phyloP scores from a whole-genome alignment of 495 filamentous ascomycete species.

The Aspergillus haitiensis region DNA sequence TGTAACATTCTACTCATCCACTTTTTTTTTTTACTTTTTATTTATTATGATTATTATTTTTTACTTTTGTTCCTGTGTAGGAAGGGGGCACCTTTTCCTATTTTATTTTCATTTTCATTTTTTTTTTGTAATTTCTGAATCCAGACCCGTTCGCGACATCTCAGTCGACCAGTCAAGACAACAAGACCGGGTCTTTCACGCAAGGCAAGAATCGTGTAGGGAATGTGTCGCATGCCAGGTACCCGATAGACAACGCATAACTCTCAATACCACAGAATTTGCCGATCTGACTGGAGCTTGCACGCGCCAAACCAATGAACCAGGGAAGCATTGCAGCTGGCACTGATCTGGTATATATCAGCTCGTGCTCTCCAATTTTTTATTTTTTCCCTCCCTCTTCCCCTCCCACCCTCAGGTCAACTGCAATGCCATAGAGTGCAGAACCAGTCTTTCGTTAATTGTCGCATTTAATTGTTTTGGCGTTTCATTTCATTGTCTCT shows the following conservation, averaged over 20 bases:
- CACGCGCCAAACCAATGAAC: conserved; percentile 19
- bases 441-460: conserved; percentile 24
- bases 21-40: background rate
- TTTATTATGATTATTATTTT: no score
- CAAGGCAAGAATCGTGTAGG: conserved; percentile 14
- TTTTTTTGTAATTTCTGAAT: conserved; percentile 1
- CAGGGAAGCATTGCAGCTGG: background rate
- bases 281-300: conserved; percentile 20
- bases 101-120: background rate
- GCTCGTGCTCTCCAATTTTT: conserved; percentile 4
- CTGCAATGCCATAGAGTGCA: conserved; percentile 33
- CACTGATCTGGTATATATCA: conserved; percentile 13
- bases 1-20: conserved; percentile 9
- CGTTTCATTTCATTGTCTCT: conserved; percentile 31
- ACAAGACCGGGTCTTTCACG: conserved; percentile 4
- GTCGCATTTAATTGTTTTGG: conserved; percentile 27
- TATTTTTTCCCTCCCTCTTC: conserved; percentile 10
- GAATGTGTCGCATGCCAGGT: conserved; percentile 26
- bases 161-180: background rate
- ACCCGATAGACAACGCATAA: conserved; percentile 18
- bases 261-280: conserved; percentile 23
- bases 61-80: background rate
- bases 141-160: background rate
- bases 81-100: background rate
- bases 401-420: conserved; percentile 16